A percentile compares a stretch with the other conserved stretches of the same genome.
Evolutionary conservation across 139 green algal species (phyloP).

Genomic region (Micractinium conductrix): DNA sequence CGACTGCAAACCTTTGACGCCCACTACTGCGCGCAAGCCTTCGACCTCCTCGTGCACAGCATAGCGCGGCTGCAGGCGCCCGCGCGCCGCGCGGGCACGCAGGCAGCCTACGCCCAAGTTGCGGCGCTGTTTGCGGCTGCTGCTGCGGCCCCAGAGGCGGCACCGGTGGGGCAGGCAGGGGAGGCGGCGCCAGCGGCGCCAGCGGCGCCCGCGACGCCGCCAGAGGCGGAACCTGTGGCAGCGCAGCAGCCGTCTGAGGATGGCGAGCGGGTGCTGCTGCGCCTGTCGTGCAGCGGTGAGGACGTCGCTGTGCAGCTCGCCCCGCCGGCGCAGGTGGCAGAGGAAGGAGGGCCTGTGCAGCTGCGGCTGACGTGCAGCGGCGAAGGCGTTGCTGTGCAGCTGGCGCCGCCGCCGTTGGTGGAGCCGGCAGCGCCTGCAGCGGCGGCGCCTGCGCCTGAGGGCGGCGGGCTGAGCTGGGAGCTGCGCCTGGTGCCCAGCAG

Average conservation of each 20-base stretch:
- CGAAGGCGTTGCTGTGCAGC: background rate
- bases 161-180: background rate
- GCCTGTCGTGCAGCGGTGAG: background rate
- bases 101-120: constrained; percentile 8
- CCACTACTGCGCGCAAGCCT: constrained; percentile 32
- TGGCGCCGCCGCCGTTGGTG: background rate
- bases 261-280: constrained; percentile 15
- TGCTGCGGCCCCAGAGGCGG: background rate
- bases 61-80: constrained; percentile 42
- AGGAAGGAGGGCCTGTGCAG: too few species aligned
- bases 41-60: constrained; percentile 37
- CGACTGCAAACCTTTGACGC: constrained; percentile 38
- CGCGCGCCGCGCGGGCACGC: constrained; percentile 17
- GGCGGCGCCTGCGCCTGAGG: background rate
- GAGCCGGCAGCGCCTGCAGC: background rate
- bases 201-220: background rate
- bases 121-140: constrained; percentile 4
- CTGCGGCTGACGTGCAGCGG: background rate
- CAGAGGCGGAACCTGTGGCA: background rate
- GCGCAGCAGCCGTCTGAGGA: background rate
- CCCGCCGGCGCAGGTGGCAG: background rate
- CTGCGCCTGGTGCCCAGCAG: background rate
- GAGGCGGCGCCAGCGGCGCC: too few species aligned
- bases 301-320: background rate
- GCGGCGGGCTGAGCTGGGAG: background rate